These are phyloP conservation scores for Pythium plurisporium DNA, from an alignment of 352 stramenopile species.

Conservation along the genomic window DNA sequence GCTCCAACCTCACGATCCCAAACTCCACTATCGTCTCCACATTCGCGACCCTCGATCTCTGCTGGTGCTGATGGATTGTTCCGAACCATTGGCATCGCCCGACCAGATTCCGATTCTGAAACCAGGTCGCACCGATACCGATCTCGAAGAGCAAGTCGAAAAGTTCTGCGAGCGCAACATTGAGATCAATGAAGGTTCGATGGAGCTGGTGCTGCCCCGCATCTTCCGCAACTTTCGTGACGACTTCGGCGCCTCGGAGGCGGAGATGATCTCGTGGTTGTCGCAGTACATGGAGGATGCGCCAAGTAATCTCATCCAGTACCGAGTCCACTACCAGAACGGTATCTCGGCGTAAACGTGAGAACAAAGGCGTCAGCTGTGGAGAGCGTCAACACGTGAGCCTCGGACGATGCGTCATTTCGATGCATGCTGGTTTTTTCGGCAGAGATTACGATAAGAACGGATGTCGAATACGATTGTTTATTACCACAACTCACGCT, in stretches of 20 bases:
- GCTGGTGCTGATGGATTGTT: slow-evolving; percentile 76
- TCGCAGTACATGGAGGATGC: slow-evolving; percentile 79
- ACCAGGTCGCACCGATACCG: slow-evolving; percentile 77
- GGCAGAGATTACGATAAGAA: no score
- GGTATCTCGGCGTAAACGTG: slow-evolving; percentile 57
- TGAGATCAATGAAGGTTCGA: slow-evolving; percentile 45
- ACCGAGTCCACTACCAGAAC: slow-evolving; percentile 64
- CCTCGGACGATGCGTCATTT: no score
- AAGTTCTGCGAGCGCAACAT: slow-evolving; percentile 69
- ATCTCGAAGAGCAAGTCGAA: slow-evolving; percentile 77
- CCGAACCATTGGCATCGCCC: slow-evolving; percentile 49
- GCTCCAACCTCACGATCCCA: slow-evolving; percentile 74
- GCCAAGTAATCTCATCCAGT: slow-evolving; percentile 68
- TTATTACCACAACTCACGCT: slow-evolving; percentile 12
- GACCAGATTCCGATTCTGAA: slow-evolving; percentile 76
- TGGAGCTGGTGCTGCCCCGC: slow-evolving; percentile 64
- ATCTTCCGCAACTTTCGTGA: slow-evolving; percentile 82
- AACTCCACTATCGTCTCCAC: slow-evolving; percentile 80
- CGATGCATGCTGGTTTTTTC: no score
- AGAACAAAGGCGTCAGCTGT: not conserved
- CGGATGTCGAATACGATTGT: slow-evolving; percentile 7
- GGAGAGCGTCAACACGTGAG: no score
- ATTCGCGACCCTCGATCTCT: slow-evolving; percentile 82
- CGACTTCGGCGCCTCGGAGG: slow-evolving; percentile 81
- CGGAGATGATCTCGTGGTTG: slow-evolving; percentile 83